These are phyloP conservation scores for Geotrichum fermentans DNA, from an alignment of 1,139 yeast species.

Conservation along the genomic window DNA sequence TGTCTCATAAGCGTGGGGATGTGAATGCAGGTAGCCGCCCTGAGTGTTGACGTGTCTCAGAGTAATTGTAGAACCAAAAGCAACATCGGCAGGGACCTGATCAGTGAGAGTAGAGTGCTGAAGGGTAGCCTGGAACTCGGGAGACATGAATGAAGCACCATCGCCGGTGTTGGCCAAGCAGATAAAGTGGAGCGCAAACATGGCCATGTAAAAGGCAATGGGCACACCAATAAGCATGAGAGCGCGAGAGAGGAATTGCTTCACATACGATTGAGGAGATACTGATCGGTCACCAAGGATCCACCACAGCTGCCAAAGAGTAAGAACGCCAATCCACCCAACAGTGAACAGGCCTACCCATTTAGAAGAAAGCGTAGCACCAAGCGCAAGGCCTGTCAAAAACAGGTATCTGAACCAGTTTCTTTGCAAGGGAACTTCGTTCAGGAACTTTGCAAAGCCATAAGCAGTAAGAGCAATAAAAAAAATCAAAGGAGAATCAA, in stretches of 20 bases:
- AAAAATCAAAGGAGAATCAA: constrained; percentile 87
- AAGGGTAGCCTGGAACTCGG: constrained; percentile 80
- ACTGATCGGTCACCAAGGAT: constrained; percentile 77
- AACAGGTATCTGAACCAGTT: constrained; percentile 68
- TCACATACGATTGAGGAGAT: constrained; percentile 45
- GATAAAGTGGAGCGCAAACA: constrained; percentile 76
- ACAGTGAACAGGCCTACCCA: constrained; percentile 97
- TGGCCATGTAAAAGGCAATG: constrained; percentile 54
- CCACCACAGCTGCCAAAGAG: constrained; percentile 79
- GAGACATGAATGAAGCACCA: constrained; percentile 83
- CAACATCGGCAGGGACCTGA: constrained; percentile 73
- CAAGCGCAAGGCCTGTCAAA: constrained; percentile 76
- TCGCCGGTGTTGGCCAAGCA: constrained; percentile 73
- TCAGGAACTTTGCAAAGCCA: constrained; percentile 74
- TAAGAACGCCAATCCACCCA: constrained; percentile 81
- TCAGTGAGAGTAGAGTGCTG: constrained; percentile 65
- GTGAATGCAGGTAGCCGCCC: constrained; percentile 96
- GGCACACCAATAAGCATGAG: constrained; percentile 67
- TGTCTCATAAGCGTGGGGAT: constrained; percentile 72
- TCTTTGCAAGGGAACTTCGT: constrained; percentile 63
- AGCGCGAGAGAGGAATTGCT: constrained; percentile 57
- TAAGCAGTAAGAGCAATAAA: constrained; percentile 86
- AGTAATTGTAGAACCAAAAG: constrained; percentile 75
- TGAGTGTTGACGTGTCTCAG: constrained; percentile 78
- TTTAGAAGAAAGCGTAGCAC: constrained; percentile 82